Evolutionary conservation across 1,284 basidiomycete genomes (phyloP), one percentile per base, ranked within the genome.

Genomic region (Mixia osmundae): DNA sequence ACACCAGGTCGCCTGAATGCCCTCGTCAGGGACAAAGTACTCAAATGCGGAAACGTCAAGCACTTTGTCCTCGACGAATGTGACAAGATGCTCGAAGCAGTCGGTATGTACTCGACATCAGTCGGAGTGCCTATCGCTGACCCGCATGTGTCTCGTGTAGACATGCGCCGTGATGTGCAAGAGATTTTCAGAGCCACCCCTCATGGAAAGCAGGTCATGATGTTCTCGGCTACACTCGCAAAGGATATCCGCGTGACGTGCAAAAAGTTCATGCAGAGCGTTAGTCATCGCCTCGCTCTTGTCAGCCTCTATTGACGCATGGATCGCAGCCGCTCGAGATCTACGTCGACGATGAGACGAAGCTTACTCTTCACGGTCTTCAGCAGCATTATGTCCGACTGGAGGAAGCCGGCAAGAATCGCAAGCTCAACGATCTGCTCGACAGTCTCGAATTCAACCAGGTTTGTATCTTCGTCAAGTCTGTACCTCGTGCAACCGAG

Each of bases 71-170:
- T 99, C 57, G 91, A 99, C 68, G 91, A 99, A 66, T 99, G 91
- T 68, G 91, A 99, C 71, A 99, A 99, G 72, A 95, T 99, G 82
- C 75, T 99, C 57, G 91, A 99, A 70, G 78, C 87, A 72, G 83
- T 99, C 65, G 87, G 85, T 94, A 76, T 89, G 85, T 91, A 20
- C 8, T 11, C 56, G 45, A 38, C 57, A 50, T 59, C 47, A 55
- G 20, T 11, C 18, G 12, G 14, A 21, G 12, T 20, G 31, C 31
- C 22, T 21, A 21, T 20, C 14, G 23, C 20, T 14, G 24, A 16
- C 27, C 22, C 27, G 20, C 18, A 35, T 16, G 20, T 38, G n/a
- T 26, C 27, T 37, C 36, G 36, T 44, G 52, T 59, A 95, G 89
- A 97, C 73, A 99, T 99, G 91, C 89, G 91, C 60, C 80, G 91